phyloP scores from a whole-genome alignment of 805 yeast species.

The Hanseniaspora valbyensis region DNA sequence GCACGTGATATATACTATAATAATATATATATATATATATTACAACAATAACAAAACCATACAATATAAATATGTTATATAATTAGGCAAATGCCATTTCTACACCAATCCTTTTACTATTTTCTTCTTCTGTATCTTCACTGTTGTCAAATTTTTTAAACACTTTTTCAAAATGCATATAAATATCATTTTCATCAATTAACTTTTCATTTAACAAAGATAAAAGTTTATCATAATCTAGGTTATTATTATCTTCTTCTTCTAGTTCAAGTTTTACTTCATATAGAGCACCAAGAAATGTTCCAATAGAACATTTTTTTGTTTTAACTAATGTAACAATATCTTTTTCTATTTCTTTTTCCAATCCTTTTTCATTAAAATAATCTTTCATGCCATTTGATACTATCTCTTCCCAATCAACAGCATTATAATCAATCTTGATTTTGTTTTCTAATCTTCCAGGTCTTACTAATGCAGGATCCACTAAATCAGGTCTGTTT shows the following conservation, averaged over 20 bases:
- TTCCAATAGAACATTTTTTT: not conserved
- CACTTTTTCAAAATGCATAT: not conserved
- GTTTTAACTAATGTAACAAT: conserved; percentile 16
- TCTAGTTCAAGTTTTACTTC: not conserved
- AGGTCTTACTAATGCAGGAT: conserved; percentile 87
- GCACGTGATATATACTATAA: too few relatives aligned
- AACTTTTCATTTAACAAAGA: not conserved
- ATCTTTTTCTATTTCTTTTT: not conserved
- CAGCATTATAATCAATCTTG: conserved; percentile 60
- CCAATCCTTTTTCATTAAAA: not conserved
- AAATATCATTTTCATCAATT: not conserved
- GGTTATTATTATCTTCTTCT: too few relatives aligned
- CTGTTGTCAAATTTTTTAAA: not conserved
- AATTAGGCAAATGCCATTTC: not conserved
- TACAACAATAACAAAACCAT: too few relatives aligned
- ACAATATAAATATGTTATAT: too few relatives aligned
- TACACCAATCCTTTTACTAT: not conserved
- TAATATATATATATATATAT: too few relatives aligned
- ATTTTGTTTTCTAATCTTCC: conserved; percentile 91
- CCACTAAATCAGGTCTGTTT: conserved; percentile 88
- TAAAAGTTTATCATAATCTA: too few relatives aligned
- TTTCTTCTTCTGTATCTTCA: not conserved
- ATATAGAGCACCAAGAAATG: not conserved
- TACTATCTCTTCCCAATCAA: conserved; percentile 66
- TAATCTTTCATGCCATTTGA: conserved; percentile 20